Evolutionary conservation across 306 rosid genomes (phyloP).

Genomic region (Cicer pinnatifidum): DNA sequence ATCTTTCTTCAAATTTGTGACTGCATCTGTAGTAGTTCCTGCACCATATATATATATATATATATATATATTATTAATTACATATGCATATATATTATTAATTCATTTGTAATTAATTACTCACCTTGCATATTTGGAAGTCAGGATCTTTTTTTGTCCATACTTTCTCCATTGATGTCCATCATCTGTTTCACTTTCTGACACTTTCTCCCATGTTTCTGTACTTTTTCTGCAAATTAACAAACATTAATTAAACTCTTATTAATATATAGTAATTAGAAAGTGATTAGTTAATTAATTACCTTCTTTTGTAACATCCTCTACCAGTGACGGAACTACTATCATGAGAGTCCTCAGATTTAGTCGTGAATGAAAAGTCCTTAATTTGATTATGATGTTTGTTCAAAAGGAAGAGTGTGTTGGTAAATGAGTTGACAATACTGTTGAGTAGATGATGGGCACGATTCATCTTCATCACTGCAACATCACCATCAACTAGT

Average conservation of each 20-base stretch:
- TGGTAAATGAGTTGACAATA: conserved; percentile 49
- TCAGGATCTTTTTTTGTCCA: conserved; percentile 64
- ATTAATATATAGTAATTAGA: no score
- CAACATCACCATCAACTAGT: neutral
- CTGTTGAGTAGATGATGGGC: conserved; percentile 42
- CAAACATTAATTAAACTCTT: no score
- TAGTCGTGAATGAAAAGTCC: conserved; percentile 2
- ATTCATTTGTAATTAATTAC: no score
- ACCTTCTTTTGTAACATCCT: conserved; percentile 62
- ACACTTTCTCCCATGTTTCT: conserved; percentile 44
- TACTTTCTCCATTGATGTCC: conserved; percentile 80
- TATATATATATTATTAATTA: no score
- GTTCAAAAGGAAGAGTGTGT: conserved; percentile 46
- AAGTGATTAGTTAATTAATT: neutral
- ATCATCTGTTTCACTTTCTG: conserved; percentile 47
- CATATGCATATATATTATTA: no score
- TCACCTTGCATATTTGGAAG: conserved; percentile 50
- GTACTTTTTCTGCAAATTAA: conserved; percentile 48
- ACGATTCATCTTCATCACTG: neutral
- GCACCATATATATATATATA: neutral
- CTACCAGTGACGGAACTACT: conserved; percentile 13
- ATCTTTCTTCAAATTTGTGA: conserved; percentile 65
- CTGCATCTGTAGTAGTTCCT: conserved; percentile 75
- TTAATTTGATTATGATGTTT: conserved; percentile 6
- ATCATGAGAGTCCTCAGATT: conserved; percentile 46